Evolutionary conservation across 2,329 filamentous ascomycete genomes (phyloP), one percentile per base, ranked within the genome.

Genomic region (Sporothrix pallida): DNA sequence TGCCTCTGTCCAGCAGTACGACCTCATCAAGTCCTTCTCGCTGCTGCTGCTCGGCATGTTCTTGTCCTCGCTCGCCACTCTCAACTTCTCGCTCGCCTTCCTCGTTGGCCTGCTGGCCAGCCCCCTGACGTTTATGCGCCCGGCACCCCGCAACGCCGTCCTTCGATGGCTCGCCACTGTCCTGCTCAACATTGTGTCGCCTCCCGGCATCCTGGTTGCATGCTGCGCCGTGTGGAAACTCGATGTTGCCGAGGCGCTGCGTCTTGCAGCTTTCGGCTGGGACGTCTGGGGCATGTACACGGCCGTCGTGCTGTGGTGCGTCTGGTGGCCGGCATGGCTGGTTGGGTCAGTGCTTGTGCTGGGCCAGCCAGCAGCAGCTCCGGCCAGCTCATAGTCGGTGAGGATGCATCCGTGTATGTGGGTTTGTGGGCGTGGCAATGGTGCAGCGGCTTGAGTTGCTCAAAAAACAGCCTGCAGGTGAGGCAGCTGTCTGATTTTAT

Each of bases 241-340:
- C 0, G 79, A 80, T 4, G 80, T 94, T 0, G 84, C 84, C 60
- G 82, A 88, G 1, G 86, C 96, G 2, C 82, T 97, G 70, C 86
- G 86, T 42, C 87, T 92, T 80, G 93, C 93, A 0, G 93, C 92
- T 5, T 94, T 96, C 80, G 94, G 93, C 0, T 97, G 94, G 94
- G 88, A 93, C 79, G 90, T 97, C 13, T 94, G 92, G 89, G 93
- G 94, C 1, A 89, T 96, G 87, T 97, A 94, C 84, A 97, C 94
- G 1, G 91, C 93, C 74, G 90, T 97, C 20, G 89, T 97, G 12
- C 87, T 97, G n/a, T 97, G 94, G 93, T 92, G 94, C 80, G 90
- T 97, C 60, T 98, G 95, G 95, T 96, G 94, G 92, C 95, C 95
- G 0, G 94, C 93, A 8, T 98, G 95, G 95, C 81, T 96, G 52